Conservation (phyloP, 2,329 filamentous ascomycete genomes). For the Acephala macrosclerotiorum region DNA sequence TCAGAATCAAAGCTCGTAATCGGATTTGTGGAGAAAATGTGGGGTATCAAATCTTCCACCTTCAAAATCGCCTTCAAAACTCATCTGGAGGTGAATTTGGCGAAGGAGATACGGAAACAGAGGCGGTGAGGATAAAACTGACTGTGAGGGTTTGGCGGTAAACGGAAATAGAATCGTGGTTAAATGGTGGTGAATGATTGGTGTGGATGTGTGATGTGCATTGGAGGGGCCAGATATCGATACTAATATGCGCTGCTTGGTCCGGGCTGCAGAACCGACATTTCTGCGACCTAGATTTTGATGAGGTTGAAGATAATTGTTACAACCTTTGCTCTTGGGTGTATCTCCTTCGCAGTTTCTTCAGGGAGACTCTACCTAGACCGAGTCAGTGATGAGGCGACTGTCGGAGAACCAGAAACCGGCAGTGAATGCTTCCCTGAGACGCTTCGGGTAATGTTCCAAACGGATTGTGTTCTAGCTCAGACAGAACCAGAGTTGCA, state of each 20-base stretch:
- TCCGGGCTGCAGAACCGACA: neutral
- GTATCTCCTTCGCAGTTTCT: neutral
- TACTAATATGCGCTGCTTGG: neutral
- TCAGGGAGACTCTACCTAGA: neutral
- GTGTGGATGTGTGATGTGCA: neutral
- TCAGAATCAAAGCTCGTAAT: conserved; percentile 26
- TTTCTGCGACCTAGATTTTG: neutral
- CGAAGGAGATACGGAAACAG: neutral
- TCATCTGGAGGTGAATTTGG: neutral
- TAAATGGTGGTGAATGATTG: conserved; percentile 13
- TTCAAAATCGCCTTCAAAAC: neutral
- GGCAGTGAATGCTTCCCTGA: neutral
- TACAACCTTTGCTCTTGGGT: neutral
- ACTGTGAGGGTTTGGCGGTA: conserved; percentile 20
- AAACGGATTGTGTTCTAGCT: neutral
- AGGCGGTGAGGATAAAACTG: conserved; percentile 17
- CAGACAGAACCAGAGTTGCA: neutral
- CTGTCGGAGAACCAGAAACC: conserved; percentile 1
- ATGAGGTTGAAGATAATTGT: neutral
- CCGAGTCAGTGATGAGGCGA: neutral
- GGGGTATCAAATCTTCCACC: conserved; percentile 21
- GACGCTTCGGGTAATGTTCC: neutral
- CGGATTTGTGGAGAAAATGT: conserved; percentile 27
- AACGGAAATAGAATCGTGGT: conserved; percentile 27
- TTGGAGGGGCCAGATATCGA: neutral